A percentile compares a stretch with the other conserved stretches of the same genome.
Evolutionary conservation across 345 rosid species (phyloP).

Genomic region (Populus deltoides): DNA sequence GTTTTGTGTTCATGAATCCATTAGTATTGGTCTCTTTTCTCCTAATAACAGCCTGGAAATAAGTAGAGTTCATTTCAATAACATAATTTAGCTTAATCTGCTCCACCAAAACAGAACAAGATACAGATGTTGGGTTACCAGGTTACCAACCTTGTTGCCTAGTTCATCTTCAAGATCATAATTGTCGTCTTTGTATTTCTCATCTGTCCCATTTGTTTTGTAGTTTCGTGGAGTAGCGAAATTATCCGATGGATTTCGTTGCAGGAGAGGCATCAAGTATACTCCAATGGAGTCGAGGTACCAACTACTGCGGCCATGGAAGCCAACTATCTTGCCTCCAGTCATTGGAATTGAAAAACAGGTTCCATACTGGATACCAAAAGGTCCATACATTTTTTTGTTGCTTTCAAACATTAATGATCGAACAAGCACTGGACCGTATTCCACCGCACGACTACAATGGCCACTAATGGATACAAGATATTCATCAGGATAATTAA

Average conservation of each 20-base stretch:
- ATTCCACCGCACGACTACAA: slow-evolving; percentile 10
- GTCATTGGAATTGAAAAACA: slow-evolving; percentile 21
- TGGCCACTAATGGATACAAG: slow-evolving; percentile 26
- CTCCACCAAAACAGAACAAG: neutral
- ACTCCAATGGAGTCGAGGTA: slow-evolving; percentile 28
- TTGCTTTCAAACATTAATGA: slow-evolving; percentile 30
- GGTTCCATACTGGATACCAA: slow-evolving; percentile 26
- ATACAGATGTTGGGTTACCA: neutral
- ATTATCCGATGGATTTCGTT: neutral
- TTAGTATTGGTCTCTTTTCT: neutral
- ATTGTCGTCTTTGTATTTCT: neutral
- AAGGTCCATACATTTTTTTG: slow-evolving; percentile 29
- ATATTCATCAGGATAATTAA: slow-evolving; percentile 27
- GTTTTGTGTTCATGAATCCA: neutral
- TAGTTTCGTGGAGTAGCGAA: neutral
- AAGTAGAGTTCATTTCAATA: neutral
- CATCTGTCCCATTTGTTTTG: neutral
- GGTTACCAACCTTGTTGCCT: neutral
- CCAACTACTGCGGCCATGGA: slow-evolving; percentile 35
- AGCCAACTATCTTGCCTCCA: slow-evolving; percentile 29
- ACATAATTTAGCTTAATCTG: neutral
- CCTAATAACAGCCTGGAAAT: neutral
- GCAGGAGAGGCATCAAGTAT: slow-evolving; percentile 21
- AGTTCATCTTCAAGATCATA: neutral
- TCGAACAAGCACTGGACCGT: slow-evolving; percentile 25